Conservation (phyloP, 805 yeast genomes). For the Starmerella vaccinii region DNA sequence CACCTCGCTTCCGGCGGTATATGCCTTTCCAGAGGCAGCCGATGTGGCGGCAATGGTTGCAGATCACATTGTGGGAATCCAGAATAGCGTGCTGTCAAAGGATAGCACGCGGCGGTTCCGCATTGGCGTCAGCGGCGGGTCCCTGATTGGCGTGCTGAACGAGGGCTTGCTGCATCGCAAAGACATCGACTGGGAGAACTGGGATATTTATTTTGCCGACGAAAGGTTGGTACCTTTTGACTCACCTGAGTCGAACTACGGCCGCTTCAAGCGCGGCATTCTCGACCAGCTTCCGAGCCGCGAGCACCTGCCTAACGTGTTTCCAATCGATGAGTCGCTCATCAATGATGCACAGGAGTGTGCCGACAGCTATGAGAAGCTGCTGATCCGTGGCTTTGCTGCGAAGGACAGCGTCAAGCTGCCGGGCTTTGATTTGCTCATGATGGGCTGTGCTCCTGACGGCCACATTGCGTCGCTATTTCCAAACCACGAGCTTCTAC, state of each 20-base stretch:
- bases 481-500: slow-evolving; percentile 78
- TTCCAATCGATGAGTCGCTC: slow-evolving; percentile 68
- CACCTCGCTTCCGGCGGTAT: slow-evolving; percentile 53
- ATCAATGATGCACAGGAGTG: slow-evolving; percentile 62
- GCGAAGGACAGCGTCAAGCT: slow-evolving; percentile 91
- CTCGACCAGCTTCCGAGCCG: slow-evolving; percentile 56
- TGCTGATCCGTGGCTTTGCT: slow-evolving; percentile 80
- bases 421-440: slow-evolving; percentile 84
- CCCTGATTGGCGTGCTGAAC: slow-evolving; percentile 71
- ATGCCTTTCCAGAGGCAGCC: slow-evolving; percentile 79
- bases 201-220: slow-evolving; percentile 96
- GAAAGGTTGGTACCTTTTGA: slow-evolving; percentile 87
- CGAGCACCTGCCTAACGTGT: slow-evolving; percentile 54
- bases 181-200: slow-evolving; percentile 78
- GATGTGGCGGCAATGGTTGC: slow-evolving; percentile 97
- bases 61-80: slow-evolving; percentile 83
- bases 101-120: slow-evolving; percentile 53
- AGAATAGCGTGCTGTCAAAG: slow-evolving; percentile 49
- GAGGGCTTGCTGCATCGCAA: slow-evolving; percentile 73
- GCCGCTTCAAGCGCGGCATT: slow-evolving; percentile 72
- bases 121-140: slow-evolving; percentile 89
- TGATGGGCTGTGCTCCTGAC: slow-evolving; percentile 96
- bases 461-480: slow-evolving; percentile 96
- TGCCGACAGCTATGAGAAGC: slow-evolving; percentile 86
- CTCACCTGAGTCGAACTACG: slow-evolving; percentile 75